Conservation (phyloP, 257 asterid species). For the Catharanthus roseus region DNA sequence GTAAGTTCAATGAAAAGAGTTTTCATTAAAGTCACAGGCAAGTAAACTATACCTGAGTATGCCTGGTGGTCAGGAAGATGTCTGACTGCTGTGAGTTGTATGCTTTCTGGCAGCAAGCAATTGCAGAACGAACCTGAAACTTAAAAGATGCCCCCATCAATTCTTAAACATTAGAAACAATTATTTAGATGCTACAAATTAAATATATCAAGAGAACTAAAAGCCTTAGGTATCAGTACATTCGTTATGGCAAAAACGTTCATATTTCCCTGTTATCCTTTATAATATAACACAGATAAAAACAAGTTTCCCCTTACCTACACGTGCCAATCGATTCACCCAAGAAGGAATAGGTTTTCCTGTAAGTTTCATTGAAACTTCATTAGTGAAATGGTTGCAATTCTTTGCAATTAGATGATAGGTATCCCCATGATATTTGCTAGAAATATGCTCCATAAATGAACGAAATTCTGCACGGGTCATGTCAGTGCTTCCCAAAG, state of each 20-base stretch:
- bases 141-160: neutral
- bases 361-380: slow-evolving; percentile 62
- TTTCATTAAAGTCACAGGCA: no score
- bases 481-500: slow-evolving; percentile 72
- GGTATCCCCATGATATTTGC: slow-evolving; percentile 68
- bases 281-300: slow-evolving; percentile 10
- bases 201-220: neutral
- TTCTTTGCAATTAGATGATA: slow-evolving; percentile 85
- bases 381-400: slow-evolving; percentile 91
- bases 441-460: slow-evolving; percentile 75
- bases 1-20: neutral
- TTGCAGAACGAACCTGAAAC: slow-evolving; percentile 82
- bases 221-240: neutral
- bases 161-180: neutral
- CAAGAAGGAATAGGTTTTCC: slow-evolving; percentile 87
- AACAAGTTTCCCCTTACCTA: slow-evolving; percentile 43
- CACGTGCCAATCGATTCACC: slow-evolving; percentile 87
- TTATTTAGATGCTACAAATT: neutral
- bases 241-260: neutral
- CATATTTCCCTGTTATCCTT: slow-evolving; percentile 3
- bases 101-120: slow-evolving; percentile 77
- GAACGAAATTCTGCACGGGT: slow-evolving; percentile 68
- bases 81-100: slow-evolving; percentile 59
- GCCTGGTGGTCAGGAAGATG: slow-evolving; percentile 55
- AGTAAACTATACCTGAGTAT: slow-evolving; percentile 49